A percentile compares a stretch with the other conserved stretches of the same genome.
phyloP scores from a whole-genome alignment of 2,329 filamentous ascomycete species.

The Ophiocordyceps unilateralis region DNA sequence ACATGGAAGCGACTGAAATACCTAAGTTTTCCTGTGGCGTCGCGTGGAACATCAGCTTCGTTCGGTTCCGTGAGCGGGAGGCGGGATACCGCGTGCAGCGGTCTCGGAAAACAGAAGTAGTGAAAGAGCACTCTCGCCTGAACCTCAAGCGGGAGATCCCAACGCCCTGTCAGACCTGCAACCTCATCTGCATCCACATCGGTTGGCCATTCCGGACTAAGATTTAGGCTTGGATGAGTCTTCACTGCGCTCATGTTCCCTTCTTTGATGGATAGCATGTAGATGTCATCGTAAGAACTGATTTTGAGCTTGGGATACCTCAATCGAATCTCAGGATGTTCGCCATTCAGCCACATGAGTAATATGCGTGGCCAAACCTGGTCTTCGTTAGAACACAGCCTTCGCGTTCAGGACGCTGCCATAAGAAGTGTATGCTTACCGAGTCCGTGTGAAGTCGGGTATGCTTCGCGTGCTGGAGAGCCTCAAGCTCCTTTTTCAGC shows the following conservation, averaged over 20 bases:
- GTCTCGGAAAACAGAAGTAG: background rate
- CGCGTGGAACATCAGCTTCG: background rate
- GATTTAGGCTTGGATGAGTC: background rate
- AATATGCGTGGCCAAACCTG: background rate
- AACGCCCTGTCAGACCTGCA: background rate
- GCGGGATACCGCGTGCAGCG: background rate
- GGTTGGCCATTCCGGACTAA: background rate
- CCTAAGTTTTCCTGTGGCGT: background rate
- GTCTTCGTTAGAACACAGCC: background rate
- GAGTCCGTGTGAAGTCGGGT: background rate
- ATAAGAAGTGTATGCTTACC: background rate
- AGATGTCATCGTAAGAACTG: background rate
- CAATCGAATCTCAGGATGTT: background rate
- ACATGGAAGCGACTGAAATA: background rate
- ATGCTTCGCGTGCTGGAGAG: background rate
- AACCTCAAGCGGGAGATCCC: background rate
- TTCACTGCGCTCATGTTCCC: background rate
- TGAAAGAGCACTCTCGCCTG: background rate
- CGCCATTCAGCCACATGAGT: background rate
- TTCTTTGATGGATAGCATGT: background rate
- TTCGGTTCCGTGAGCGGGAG: background rate
- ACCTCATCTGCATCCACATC: background rate
- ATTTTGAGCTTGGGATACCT: background rate
- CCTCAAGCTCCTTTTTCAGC: background rate
- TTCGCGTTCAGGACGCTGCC: background rate